Base-by-base conservation (phyloP, 139 green algal species). In the Haematococcus lacustris region DNA sequence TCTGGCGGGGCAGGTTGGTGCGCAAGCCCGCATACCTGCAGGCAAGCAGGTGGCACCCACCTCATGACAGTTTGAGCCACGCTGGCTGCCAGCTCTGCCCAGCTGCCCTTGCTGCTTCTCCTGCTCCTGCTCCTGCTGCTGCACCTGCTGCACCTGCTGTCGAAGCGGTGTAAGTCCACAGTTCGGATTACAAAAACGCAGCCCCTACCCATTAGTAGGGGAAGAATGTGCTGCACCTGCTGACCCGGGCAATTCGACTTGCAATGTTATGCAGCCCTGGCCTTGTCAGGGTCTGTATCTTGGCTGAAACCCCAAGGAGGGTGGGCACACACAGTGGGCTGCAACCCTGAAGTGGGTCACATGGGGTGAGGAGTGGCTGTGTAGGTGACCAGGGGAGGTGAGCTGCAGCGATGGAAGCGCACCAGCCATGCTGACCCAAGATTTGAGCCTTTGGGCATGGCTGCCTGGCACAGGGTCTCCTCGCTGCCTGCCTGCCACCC, bases 1-100 rank as follows among this genome's bases (percentile, higher is more conserved):
- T 38, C 66, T 95, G 74, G 0, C 90, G 72, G 0, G 90, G 90
- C 38, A 96, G 79, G 78, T 96, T 96, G 30, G 87, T 94, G 4
- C 85, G 78, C 30, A 96, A 71, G 53, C 63, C 39, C 1, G 43
- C 43, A 53, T 17, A 9, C 9, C 43, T 9, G 43, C 9, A 9
- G 43, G 17, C 9, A 17, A 17, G 43, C 43, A 53, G 9, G 43
- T 9, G 9, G 43, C 9, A 53, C 17, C 43, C 9, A 28, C 9
- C 17, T 17, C 43, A 53, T 17, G 9, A 53, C 9, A 9, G 43
- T 53, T 53, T 9, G 9, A 17, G 43, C 17, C 9, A 9, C 43
- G 9, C 17, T 9, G 43, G 43, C 43, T 17, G 43, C 43, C 9
- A 9, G 17, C 9, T 9, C 43, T 53, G 17, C 43, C 9, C 9